Percentiles rank a stretch among this genome's conserved stretches.
Evolutionary conservation across 2,329 filamentous ascomycete genomes (phyloP).

Genomic region (Beauveria bassiana): DNA sequence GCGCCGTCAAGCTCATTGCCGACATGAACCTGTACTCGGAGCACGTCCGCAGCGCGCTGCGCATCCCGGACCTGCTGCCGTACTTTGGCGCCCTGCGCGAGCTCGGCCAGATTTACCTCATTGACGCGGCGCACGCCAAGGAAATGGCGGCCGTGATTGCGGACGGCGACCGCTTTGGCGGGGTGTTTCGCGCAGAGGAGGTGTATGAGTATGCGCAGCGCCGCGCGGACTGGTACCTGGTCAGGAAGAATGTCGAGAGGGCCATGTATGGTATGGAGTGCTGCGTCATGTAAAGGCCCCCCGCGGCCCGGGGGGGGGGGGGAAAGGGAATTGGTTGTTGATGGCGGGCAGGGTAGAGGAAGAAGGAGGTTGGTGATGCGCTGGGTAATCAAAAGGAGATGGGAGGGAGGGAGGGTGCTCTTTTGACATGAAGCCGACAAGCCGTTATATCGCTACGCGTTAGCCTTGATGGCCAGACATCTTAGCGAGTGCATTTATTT

Average conservation of each 20-base stretch:
- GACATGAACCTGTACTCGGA: constrained; percentile 93
- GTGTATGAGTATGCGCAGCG: constrained; percentile 96
- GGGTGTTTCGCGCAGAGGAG: constrained; percentile 90
- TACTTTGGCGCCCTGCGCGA: constrained; percentile 92
- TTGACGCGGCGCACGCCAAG: constrained; percentile 75
- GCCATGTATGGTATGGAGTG: constrained; percentile 97
- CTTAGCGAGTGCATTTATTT: background rate
- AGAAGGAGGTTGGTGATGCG: background rate
- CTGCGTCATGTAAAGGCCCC: constrained; percentile 56
- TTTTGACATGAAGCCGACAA: background rate
- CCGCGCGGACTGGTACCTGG: constrained; percentile 88
- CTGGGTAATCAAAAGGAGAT: background rate
- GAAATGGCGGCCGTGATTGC: constrained; percentile 94
- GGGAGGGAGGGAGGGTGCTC: no score
- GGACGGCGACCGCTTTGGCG: constrained; percentile 80
- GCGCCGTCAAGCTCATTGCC: constrained; percentile 85
- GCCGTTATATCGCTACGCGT: background rate
- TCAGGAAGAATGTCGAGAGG: constrained; percentile 81
- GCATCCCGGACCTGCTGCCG: constrained; percentile 73
- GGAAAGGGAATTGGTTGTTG: no score
- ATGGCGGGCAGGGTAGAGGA: background rate
- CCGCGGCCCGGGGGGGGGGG: constrained; percentile 3
- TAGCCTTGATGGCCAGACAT: background rate
- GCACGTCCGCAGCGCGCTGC: constrained; percentile 66
- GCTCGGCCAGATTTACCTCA: constrained; percentile 90